Evolutionary conservation across 805 yeast genomes (phyloP), one percentile per base, ranked within the genome.

Genomic region (Saccharomycodes ludwigii): DNA sequence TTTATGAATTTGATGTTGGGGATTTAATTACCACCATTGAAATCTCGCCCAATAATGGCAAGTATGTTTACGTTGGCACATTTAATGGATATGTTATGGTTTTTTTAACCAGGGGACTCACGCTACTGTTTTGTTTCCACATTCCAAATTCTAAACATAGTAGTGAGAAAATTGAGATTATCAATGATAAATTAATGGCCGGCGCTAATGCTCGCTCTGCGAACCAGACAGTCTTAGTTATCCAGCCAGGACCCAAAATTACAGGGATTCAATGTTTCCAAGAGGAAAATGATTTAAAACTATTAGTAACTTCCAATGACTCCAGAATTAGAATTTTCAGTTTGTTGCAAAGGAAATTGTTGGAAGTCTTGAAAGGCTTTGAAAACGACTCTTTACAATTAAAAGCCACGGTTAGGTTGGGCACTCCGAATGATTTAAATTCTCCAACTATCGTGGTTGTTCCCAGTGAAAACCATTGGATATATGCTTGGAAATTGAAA

Each of bases 401-500:
- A 31, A 63, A 63, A 9, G 95, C 95, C 0, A 9, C 10, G 15
- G 28, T 20, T 3, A 16, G 19, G 4, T 10, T 25, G 12, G 17
- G 13, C 12, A n/a, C n/a, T n/a, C n/a, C n/a, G n/a, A 52, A 45
- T 18, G 19, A 27, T 13, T 27, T 44, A 17, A 35, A 40, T 13
- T 36, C 41, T 15, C 40, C 45, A 2, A 46, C 56, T 9, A 71
- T 69, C 45, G 66, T 85, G 5, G 65, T 85, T 6, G 65, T 80
- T 6, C 94, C 94, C 0, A 79, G 93, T 9, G 95, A 86, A 49
- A 91, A 86, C 55, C 83, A 81, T 42, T 74, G 85, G 74, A 71
- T 81, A 10, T 86, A 85, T 47, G 58, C 82, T 9, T 88, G 97
- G 97, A 66, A 68, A 34, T 52, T 66, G 15, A 56, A 52, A 26